These are phyloP conservation scores for Pterulicium gracile DNA, from an alignment of 1,284 basidiomycete genomes.

Conservation along the genomic window DNA sequence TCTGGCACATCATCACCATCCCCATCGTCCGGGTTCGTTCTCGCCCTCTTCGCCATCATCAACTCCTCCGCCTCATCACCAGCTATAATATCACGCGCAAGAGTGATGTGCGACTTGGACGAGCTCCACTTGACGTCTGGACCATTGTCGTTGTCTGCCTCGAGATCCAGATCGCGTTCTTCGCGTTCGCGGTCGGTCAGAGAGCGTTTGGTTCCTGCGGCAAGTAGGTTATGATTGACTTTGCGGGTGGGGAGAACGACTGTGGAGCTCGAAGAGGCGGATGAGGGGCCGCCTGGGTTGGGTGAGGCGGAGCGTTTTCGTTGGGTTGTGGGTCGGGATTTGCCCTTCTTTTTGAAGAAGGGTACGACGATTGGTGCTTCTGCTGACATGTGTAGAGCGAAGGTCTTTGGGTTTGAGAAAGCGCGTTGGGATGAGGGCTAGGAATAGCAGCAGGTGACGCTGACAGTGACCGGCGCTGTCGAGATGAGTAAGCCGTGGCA, in stretches of 20 bases:
- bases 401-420: too few relatives aligned
- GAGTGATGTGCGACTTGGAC: conserved; percentile 54
- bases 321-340: conserved; percentile 57
- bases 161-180: conserved; percentile 10
- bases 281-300: conserved; percentile 21
- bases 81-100: conserved; percentile 61
- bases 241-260: conserved; percentile 73
- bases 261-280: conserved; percentile 41
- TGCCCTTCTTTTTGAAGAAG: conserved; percentile 76
- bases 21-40: conserved; percentile 38
- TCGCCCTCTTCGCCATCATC: conserved; percentile 54
- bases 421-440: too few relatives aligned
- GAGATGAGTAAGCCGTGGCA: too few relatives aligned
- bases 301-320: conserved; percentile 66
- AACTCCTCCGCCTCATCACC: conserved; percentile 73
- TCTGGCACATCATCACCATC: conserved; percentile 56
- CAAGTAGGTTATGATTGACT: conserved; percentile 55
- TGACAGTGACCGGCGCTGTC: too few relatives aligned
- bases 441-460: too few relatives aligned
- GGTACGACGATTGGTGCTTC: too few relatives aligned
- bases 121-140: conserved; percentile 75
- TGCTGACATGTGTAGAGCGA: too few relatives aligned
- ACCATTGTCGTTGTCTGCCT: conserved; percentile 37
- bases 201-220: conserved; percentile 78
- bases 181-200: conserved; percentile 40